phyloP scores from a whole-genome alignment of 768 basidiomycete species.

The Tylopilus subfusipes region DNA sequence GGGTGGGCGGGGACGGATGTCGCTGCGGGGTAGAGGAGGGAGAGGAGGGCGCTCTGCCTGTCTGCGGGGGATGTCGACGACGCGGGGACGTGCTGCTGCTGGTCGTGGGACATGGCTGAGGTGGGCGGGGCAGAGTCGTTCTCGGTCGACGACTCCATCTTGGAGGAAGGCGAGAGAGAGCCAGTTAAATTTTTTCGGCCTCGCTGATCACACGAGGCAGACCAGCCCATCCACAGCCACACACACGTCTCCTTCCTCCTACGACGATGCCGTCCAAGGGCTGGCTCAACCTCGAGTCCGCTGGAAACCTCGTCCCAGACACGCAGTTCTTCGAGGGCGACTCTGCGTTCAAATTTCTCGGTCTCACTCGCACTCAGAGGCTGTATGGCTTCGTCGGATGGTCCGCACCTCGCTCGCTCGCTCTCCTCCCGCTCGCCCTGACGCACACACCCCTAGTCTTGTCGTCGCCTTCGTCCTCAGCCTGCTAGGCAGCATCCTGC shows the following conservation, averaged over 20 bases:
- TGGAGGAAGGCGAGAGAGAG: background rate
- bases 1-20: slow-evolving; percentile 31
- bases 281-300: slow-evolving; percentile 83
- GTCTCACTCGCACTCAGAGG: slow-evolving; percentile 73
- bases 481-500: slow-evolving; percentile 70
- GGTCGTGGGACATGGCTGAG: slow-evolving; percentile 34
- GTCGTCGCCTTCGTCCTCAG: slow-evolving; percentile 75
- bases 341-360: slow-evolving; percentile 79
- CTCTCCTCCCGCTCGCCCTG: background rate
- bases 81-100: slow-evolving; percentile 21
- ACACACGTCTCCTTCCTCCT: background rate
- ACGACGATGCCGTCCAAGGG: slow-evolving; percentile 50
- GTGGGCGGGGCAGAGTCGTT: slow-evolving; percentile 42
- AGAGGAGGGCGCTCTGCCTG: slow-evolving; percentile 72
- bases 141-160: background rate
- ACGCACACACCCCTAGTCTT: slow-evolving; percentile 44
- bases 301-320: slow-evolving; percentile 60
- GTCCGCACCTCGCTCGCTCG: slow-evolving; percentile 40
- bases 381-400: slow-evolving; percentile 86
- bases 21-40: slow-evolving; percentile 56
- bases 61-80: slow-evolving; percentile 54
- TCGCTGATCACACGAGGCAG: slow-evolving; percentile 31
- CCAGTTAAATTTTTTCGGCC: slow-evolving; percentile 6
- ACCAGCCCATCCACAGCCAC: slow-evolving; percentile 6
- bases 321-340: slow-evolving; percentile 86